phyloP scores from a whole-genome alignment of 805 yeast genomes.

The Komagataella kurtzmanii region DNA sequence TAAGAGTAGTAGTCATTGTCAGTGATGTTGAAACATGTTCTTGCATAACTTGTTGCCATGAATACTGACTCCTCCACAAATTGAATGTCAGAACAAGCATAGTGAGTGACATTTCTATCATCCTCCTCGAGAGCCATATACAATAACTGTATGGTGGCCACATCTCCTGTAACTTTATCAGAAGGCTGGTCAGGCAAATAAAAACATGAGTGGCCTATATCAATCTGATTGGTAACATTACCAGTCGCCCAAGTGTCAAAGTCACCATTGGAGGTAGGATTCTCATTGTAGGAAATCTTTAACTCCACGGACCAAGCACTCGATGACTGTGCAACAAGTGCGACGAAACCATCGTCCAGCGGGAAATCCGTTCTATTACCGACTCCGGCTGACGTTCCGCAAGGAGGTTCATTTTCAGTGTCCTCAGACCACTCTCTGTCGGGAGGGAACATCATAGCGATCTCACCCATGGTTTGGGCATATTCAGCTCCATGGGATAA shows the following conservation, averaged over 20 bases:
- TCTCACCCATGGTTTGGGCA: slow-evolving; percentile 25
- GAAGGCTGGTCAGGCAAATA: slow-evolving; percentile 28
- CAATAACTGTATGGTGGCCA: slow-evolving; percentile 30
- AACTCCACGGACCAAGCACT: slow-evolving; percentile 24
- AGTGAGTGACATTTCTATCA: slow-evolving; percentile 23
- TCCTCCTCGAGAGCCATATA: slow-evolving; percentile 28
- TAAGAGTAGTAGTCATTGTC: slow-evolving; percentile 21
- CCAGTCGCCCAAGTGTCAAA: slow-evolving; percentile 25
- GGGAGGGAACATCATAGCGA: slow-evolving; percentile 25
- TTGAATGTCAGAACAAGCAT: slow-evolving; percentile 30
- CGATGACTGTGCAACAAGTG: slow-evolving; percentile 27
- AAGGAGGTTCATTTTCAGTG: slow-evolving; percentile 29
- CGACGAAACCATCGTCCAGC: slow-evolving; percentile 30
- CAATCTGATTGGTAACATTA: slow-evolving; percentile 23
- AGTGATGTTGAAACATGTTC: slow-evolving; percentile 28
- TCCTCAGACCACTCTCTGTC: slow-evolving; percentile 33
- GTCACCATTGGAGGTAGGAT: slow-evolving; percentile 25
- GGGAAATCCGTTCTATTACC: slow-evolving; percentile 30
- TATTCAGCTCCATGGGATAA: slow-evolving; percentile 22
- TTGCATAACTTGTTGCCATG: slow-evolving; percentile 18
- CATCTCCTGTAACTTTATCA: slow-evolving; percentile 20
- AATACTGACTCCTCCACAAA: slow-evolving; percentile 28
- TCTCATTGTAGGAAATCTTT: slow-evolving; percentile 23
- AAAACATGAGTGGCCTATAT: slow-evolving; percentile 33
- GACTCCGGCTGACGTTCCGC: slow-evolving; percentile 24